A percentile compares a stretch with the other conserved stretches of the same genome.
Evolutionary conservation across 2,329 filamentous ascomycete genomes (phyloP).

Genomic region (Lasiodiplodia citricola): DNA sequence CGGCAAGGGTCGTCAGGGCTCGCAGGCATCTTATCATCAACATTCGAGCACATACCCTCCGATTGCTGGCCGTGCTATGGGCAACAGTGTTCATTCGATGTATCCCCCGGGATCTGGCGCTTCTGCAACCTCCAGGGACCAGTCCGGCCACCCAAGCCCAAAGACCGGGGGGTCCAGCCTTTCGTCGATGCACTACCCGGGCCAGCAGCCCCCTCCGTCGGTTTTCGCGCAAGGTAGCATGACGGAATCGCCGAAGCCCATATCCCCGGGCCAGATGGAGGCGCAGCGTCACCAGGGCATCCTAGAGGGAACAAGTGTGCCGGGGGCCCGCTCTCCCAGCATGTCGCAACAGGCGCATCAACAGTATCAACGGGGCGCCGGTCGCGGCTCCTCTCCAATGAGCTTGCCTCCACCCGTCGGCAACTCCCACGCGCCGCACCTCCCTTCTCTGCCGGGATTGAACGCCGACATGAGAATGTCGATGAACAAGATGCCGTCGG

Average conservation of each 20-base stretch:
- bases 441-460: slow-evolving; percentile 50
- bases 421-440: slow-evolving; percentile 49
- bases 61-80: slow-evolving; percentile 53
- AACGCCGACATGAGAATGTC: slow-evolving; percentile 32
- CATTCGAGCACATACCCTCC: slow-evolving; percentile 79
- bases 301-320: slow-evolving; percentile 48
- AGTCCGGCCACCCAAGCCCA: slow-evolving; percentile 47
- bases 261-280: slow-evolving; percentile 69
- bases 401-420: slow-evolving; percentile 46
- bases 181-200: slow-evolving; percentile 42
- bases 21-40: slow-evolving; percentile 66
- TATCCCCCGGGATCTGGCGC: slow-evolving; percentile 41
- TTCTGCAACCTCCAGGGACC: slow-evolving; percentile 38
- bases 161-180: slow-evolving; percentile 44
- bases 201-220: slow-evolving; percentile 46
- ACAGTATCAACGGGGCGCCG: slow-evolving; percentile 65
- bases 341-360: slow-evolving; percentile 64
- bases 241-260: slow-evolving; percentile 85
- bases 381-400: slow-evolving; percentile 61
- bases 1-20: slow-evolving; percentile 66
- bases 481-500: slow-evolving; percentile 27
- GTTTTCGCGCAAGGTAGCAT: slow-evolving; percentile 75
- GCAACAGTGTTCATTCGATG: slow-evolving; percentile 37
- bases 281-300: slow-evolving; percentile 60
- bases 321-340: slow-evolving; percentile 69